Evolutionary conservation across 164 flowering plant species (phyloP).

Genomic region (Magnolia changhungtana): DNA sequence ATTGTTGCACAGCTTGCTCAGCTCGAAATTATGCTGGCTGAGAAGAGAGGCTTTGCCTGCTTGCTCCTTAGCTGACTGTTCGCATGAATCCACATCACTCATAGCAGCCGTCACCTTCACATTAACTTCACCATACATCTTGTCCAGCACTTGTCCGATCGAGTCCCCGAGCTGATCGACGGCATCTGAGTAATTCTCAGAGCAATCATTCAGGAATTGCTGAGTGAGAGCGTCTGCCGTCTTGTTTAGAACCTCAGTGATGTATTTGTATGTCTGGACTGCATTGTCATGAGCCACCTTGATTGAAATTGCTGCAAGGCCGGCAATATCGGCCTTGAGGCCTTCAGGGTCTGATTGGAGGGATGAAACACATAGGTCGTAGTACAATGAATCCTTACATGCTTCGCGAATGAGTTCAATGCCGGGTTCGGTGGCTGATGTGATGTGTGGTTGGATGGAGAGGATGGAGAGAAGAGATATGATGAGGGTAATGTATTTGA

Average conservation of each 20-base stretch:
- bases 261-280: not conserved
- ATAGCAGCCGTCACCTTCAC: constrained; percentile 24
- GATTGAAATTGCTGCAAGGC: constrained; percentile 19
- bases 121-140: constrained; percentile 12
- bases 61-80: constrained; percentile 14
- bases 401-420: not conserved
- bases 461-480: not conserved
- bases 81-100: constrained; percentile 21
- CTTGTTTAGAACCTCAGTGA: not conserved
- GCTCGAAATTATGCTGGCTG: not conserved
- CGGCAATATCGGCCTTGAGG: constrained; percentile 11
- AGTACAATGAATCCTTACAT: constrained; percentile 7
- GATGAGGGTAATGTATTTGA: no score
- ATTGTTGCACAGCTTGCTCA: constrained; percentile 21
- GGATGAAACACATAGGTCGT: constrained; percentile 18
- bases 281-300: constrained; percentile 13
- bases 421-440: not conserved
- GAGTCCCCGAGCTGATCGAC: constrained; percentile 22
- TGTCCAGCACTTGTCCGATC: constrained; percentile 16
- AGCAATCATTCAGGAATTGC: constrained; percentile 21
- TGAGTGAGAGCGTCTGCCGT: not conserved
- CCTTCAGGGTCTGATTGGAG: constrained; percentile 16
- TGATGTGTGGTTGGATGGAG: not conserved
- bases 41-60: constrained; percentile 2
- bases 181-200: constrained; percentile 21